phyloP scores from a whole-genome alignment of 345 rosid species.

The Nephelium lappaceum region DNA sequence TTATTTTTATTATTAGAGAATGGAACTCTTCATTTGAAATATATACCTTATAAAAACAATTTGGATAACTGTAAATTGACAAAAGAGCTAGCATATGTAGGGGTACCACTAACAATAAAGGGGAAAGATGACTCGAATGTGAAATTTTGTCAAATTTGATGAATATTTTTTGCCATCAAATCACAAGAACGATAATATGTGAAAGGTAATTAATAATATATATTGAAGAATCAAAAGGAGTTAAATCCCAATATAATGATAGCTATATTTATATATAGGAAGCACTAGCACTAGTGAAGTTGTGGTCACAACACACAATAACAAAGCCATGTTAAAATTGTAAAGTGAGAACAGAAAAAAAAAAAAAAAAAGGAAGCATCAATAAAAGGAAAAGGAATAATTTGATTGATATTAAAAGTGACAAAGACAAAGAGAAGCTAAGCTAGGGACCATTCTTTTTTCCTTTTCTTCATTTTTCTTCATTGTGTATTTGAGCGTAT shows the following conservation, averaged over 20 bases:
- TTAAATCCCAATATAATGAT: neutral
- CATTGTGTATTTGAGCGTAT: neutral
- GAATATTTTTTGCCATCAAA: no score
- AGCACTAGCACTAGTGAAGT: constrained; percentile 6
- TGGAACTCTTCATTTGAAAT: no score
- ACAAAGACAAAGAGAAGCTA: constrained; percentile 22
- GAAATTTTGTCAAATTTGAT: no score
- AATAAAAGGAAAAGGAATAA: constrained; percentile 30
- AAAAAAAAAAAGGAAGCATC: constrained; percentile 18
- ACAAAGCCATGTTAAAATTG: constrained; percentile 8
- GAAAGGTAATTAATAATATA: neutral
- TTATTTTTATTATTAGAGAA: no score
- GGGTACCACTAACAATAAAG: no score
- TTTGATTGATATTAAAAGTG: constrained; percentile 26
- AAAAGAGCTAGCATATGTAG: neutral
- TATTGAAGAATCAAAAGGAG: neutral
- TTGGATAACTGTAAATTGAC: neutral
- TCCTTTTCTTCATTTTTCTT: neutral
- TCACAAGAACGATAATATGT: no score
- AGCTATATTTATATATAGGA: neutral
- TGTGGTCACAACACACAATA: constrained; percentile 26
- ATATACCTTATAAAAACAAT: neutral
- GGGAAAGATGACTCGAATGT: no score
- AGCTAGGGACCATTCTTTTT: constrained; percentile 25
- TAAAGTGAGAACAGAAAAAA: neutral